Evolutionary conservation across 1,284 basidiomycete genomes (phyloP), one percentile per base, ranked within the genome.

Genomic region (Puccinia brachypodii): DNA sequence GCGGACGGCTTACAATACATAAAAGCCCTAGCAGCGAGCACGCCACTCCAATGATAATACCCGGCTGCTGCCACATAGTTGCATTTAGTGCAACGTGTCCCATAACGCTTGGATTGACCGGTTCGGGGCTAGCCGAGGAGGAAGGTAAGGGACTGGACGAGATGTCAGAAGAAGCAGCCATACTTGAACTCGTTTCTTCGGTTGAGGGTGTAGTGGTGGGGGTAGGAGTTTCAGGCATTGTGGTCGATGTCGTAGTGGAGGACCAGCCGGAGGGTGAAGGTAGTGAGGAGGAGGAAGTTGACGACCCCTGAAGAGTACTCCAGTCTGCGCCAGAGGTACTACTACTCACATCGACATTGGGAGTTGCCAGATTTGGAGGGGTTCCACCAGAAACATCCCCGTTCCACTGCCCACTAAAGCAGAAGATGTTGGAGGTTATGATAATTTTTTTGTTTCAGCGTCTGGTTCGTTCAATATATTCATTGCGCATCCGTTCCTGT

Each of bases 1-100:
- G 25, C 25, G 16, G 19, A 19, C 6, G 31, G 13, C 69, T 72
- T 72, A 72, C 69, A 33, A 72, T 38, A 72, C 69, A 72, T 50
- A 53, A 22, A 36, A 72, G 13, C 6, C 69, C 69, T 2, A 72
- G 44, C 6, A 47, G 9, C 8, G 44, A 72, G 69, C 69, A 72
- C 11, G 44, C 25, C 16, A 72, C 44, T 36, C 69, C 69, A 22
- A 72, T 72, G 22, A 72, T 33, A 8, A 72, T 53, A 2, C 69
- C 69, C 19, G 69, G 69, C 25, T 50, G 44, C 19, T 53, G 69
- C 69, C 31, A 53, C 69, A 53, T 72, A 1, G 9, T 14, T 25
- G 25, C 28, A 53, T 53, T 53, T 7, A 72, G 28, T 47, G 9
- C 11, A 7, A n/a, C 33, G 33, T 72, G 69, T 0, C 47, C 69